Percentiles rank a stretch among this genome's conserved stretches.
Conservation (phyloP, 2,329 filamentous ascomycete species). For the Phaeosphaeriaceae sp. region DNA sequence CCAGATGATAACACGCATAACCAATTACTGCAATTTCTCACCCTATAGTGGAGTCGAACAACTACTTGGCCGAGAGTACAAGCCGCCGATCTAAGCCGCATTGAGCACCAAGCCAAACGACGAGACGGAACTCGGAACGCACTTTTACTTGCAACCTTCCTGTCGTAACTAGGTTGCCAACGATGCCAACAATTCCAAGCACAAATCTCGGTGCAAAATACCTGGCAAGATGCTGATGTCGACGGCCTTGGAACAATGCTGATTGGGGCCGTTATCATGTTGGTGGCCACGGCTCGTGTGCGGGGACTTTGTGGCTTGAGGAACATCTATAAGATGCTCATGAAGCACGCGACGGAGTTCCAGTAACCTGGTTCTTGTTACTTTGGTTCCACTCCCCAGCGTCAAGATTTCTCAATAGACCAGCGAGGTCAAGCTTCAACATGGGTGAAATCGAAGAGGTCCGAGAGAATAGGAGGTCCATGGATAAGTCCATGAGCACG, state of each 20-base stretch:
- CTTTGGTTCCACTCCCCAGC: neutral
- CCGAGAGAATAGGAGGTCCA: constrained; percentile 16
- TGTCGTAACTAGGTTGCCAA: constrained; percentile 22
- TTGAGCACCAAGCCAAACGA: constrained; percentile 9
- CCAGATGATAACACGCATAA: neutral
- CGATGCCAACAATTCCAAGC: constrained; percentile 28
- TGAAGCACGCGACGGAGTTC: constrained; percentile 4
- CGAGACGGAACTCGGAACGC: constrained; percentile 32
- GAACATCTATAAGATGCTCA: constrained; percentile 25
- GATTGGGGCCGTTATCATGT: constrained; percentile 25
- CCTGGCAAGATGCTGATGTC: neutral
- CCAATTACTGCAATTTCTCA: constrained; percentile 7
- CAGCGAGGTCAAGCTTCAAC: neutral
- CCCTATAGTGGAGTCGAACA: constrained; percentile 1
- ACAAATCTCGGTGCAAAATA: constrained; percentile 5
- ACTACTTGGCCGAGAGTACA: constrained; percentile 14
- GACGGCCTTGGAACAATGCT: constrained; percentile 5
- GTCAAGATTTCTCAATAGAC: neutral
- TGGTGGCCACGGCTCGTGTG: constrained; percentile 18
- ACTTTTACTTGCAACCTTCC: constrained; percentile 27
- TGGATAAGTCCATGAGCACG: neutral
- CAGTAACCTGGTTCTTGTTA: constrained; percentile 2
- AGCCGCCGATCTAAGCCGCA: constrained; percentile 15
- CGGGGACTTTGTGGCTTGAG: constrained; percentile 8
- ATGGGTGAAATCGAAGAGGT: constrained; percentile 28